These are phyloP conservation scores for Zymoseptoria pseudotritici DNA, from an alignment of 2,329 filamentous ascomycete species.

Conservation along the genomic window DNA sequence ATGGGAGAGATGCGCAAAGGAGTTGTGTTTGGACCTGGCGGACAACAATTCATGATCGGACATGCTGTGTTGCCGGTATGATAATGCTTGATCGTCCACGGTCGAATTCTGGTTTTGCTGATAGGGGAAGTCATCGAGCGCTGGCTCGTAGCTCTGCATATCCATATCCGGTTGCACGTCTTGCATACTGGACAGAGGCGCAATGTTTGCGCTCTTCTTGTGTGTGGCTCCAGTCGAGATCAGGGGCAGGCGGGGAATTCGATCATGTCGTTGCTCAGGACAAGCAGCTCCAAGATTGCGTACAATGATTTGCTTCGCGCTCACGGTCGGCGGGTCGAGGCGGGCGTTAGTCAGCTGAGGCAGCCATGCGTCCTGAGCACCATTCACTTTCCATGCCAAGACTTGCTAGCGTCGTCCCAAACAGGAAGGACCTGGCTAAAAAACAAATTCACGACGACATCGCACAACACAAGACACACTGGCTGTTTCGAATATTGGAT, in stretches of 20 bases:
- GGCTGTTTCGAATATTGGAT: background rate
- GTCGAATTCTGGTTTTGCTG: background rate
- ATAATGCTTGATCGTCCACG: background rate
- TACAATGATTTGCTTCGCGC: background rate
- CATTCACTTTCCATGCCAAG: background rate
- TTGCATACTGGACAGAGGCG: constrained; percentile 35
- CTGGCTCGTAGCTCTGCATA: background rate
- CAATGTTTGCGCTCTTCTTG: constrained; percentile 24
- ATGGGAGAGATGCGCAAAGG: background rate
- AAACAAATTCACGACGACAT: background rate
- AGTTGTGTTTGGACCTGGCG: background rate
- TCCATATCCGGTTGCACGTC: constrained; percentile 17
- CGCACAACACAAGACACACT: background rate
- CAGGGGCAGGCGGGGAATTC: background rate
- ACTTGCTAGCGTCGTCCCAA: background rate
- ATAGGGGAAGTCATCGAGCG: background rate
- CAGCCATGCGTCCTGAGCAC: background rate
- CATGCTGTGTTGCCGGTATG: background rate
- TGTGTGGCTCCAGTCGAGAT: background rate
- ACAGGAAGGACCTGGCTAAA: background rate
- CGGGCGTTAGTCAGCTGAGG: background rate
- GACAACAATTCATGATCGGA: background rate
- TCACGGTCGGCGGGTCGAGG: background rate
- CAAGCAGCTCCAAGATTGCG: background rate
- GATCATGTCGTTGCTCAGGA: background rate